Evolutionary conservation across 768 basidiomycete genomes (phyloP), one percentile per base, ranked within the genome.

Genomic region (Austroboletus eburneus): DNA sequence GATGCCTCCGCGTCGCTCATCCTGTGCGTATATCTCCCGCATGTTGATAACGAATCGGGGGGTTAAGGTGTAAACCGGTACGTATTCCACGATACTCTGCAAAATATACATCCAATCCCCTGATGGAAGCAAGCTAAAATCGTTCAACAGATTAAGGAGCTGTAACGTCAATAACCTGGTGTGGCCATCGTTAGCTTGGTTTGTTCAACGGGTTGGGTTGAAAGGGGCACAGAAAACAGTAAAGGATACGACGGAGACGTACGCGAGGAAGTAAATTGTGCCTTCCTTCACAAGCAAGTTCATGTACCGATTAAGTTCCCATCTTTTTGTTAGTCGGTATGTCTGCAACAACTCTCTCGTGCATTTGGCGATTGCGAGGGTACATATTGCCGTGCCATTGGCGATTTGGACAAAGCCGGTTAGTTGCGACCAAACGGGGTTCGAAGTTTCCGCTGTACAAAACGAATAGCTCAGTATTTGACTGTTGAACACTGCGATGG

Each of bases 221-320:
- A n/a, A n/a, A n/a, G n/a, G n/a, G 12, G 9, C n/a, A n/a, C n/a
- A n/a, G n/a, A n/a, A n/a, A n/a, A n/a, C n/a, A n/a, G n/a, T n/a
- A n/a, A n/a, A n/a, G n/a, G n/a, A n/a, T n/a, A 9, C 9, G 32
- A 5, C 4, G 32, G 43, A 9, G 20, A 42, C 29, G 18, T 44
- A 52, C 50, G 33, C 29, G 13, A 48, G 16, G 18, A 53, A 53
- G 29, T 55, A 55, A 10, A 53, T 13, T 16, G 46, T 12, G 9
- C 54, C 47, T 24, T 55, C 38, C 20, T 25, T 30, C 10, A 40
- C 21, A 12, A 54, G 22, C 32, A 52, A 6, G 14, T 33, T 30
- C 25, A 54, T 45, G 20, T 45, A 52, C 16, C 33, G 40, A 16
- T n/a, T n/a, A n/a, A n/a, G n/a, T n/a, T n/a, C n/a, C n/a, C n/a